Conservation (phyloP, 345 rosid genomes). For the Balakata baccata region DNA sequence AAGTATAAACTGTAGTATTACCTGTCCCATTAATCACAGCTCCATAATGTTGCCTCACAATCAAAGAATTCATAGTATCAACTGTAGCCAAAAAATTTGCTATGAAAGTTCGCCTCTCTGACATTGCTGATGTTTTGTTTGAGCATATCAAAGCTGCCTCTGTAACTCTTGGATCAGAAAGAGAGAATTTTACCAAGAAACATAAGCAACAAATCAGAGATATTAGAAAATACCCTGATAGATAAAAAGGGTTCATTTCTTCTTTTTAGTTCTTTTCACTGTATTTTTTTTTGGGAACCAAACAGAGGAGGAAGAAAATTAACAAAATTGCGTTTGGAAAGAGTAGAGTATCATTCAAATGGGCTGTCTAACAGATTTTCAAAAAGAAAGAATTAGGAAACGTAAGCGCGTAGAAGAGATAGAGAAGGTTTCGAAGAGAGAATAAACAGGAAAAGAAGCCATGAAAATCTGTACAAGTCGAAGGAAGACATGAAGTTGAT, state of each 20-base stretch:
- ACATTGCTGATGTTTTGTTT: slow-evolving; percentile 47
- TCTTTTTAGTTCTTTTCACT: not conserved
- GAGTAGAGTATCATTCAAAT: not conserved
- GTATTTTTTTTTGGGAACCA: not conserved
- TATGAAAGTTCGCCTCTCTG: slow-evolving; percentile 41
- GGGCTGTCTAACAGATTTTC: not conserved
- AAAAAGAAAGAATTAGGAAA: not conserved
- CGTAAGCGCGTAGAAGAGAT: not conserved
- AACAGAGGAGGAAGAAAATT: not conserved
- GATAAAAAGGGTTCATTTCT: slow-evolving; percentile 3
- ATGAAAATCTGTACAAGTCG: not conserved
- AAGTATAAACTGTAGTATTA: slow-evolving; percentile 53
- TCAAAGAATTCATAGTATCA: slow-evolving; percentile 41
- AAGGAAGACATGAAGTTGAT: not conserved
- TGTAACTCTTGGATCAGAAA: slow-evolving; percentile 75
- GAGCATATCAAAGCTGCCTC: slow-evolving; percentile 52
- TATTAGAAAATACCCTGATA: slow-evolving; percentile 4
- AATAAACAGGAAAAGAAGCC: not conserved
- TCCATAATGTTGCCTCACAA: slow-evolving; percentile 40
- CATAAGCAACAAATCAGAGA: slow-evolving; percentile 20
- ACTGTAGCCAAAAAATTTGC: slow-evolving; percentile 52
- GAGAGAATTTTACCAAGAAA: slow-evolving; percentile 28
- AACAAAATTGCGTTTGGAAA: not conserved
- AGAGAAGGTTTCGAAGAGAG: not conserved
- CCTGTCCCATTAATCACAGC: slow-evolving; percentile 44